Percentiles rank a stretch among this genome's conserved stretches.
Conservation (phyloP, 2,329 filamentous ascomycete species). For the Alternaria viburni region DNA sequence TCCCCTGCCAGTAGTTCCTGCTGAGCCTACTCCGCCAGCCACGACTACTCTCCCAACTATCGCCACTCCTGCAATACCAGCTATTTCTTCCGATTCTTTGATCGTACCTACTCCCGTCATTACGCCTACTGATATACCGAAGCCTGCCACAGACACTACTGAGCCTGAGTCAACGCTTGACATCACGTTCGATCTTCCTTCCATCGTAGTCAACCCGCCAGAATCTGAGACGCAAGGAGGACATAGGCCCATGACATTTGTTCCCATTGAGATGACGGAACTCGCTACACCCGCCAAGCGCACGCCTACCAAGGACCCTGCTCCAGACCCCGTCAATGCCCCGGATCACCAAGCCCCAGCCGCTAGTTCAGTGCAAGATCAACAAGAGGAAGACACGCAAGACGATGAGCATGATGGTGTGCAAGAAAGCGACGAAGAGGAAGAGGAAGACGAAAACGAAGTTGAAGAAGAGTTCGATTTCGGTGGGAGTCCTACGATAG, state of each 20-base stretch:
- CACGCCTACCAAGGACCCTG: not conserved
- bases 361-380: not conserved
- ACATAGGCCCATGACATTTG: not conserved
- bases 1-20: no score
- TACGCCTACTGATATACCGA: not conserved
- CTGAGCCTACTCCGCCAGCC: not conserved
- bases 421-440: not conserved
- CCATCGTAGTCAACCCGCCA: no score
- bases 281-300: not conserved
- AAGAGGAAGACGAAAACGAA: not conserved
- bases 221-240: not conserved
- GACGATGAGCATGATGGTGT: not conserved
- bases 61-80: not conserved
- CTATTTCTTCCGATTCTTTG: not conserved
- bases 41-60: not conserved
- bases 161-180: not conserved
- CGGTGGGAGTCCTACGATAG: not conserved
- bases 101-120: not conserved
- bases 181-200: not conserved
- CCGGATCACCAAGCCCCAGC: not conserved
- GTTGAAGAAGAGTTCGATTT: not conserved
- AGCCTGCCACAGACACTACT: not conserved
- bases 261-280: not conserved
- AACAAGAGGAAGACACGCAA: rapidly evolving
- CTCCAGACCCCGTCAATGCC: not conserved